Percentiles rank a stretch among this genome's conserved stretches.
Evolutionary conservation across 805 yeast genomes (phyloP).

Genomic region (Kluyveromyces aestuarii): DNA sequence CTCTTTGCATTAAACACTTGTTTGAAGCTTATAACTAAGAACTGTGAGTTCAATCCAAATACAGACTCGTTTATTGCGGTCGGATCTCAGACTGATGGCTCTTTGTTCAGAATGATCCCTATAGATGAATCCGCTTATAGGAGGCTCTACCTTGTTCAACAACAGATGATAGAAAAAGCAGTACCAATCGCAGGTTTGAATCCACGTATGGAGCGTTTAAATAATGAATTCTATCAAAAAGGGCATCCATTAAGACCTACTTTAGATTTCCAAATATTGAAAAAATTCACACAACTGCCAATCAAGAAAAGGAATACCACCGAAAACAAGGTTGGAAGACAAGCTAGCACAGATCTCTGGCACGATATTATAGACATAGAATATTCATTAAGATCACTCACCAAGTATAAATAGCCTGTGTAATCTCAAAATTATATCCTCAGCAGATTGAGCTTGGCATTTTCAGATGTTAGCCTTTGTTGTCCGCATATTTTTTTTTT

Average conservation of each 20-base stretch:
- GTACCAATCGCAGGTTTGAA: constrained; percentile 70
- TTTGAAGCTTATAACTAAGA: constrained; percentile 36
- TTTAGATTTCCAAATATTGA: constrained; percentile 52
- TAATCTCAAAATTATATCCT: too few species aligned
- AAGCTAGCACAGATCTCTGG: constrained; percentile 53
- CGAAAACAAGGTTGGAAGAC: constrained; percentile 49
- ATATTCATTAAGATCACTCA: constrained; percentile 28
- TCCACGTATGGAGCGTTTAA: constrained; percentile 55
- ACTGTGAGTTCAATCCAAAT: constrained; percentile 23
- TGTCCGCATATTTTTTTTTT: neutral
- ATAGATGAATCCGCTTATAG: constrained; percentile 68
- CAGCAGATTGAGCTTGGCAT: neutral
- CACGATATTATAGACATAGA: constrained; percentile 55
- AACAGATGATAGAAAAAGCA: constrained; percentile 74
- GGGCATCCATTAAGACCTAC: constrained; percentile 49
- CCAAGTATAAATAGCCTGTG: neutral
- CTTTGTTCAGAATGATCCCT: constrained; percentile 65
- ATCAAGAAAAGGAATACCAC: constrained; percentile 47
- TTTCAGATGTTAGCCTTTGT: neutral
- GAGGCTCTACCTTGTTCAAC: constrained; percentile 76
- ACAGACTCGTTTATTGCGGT: constrained; percentile 41
- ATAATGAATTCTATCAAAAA: constrained; percentile 26
- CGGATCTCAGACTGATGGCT: constrained; percentile 75
- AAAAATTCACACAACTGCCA: constrained; percentile 43
- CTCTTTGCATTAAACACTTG: constrained; percentile 53